Conservation (phyloP, 169 alveolate genomes). For the Cryptosporidium andersoni region DNA sequence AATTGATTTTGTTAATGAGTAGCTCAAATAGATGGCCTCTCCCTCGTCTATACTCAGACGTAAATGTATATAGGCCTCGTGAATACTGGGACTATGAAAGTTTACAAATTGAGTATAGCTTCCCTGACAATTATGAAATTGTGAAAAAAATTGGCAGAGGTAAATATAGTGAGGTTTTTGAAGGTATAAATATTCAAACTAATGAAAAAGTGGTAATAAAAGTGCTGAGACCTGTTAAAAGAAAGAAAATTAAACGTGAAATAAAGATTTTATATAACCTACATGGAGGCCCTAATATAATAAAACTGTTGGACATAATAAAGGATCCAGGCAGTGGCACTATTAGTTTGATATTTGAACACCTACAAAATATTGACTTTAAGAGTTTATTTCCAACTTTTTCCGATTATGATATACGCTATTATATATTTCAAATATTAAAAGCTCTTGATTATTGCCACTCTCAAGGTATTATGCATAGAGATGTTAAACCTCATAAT, state of each 20-base stretch:
- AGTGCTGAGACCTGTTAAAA: slow-evolving; percentile 96
- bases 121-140: slow-evolving; percentile 92
- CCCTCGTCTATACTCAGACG: slow-evolving; percentile 84
- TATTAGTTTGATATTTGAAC: slow-evolving; percentile 92
- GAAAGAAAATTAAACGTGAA: slow-evolving; percentile 96
- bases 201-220: slow-evolving; percentile 91
- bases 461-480: slow-evolving; percentile 98
- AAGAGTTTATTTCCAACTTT: slow-evolving; percentile 93
- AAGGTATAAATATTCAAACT: slow-evolving; percentile 85
- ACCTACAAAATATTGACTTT: slow-evolving; percentile 89
- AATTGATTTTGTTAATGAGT: background rate
- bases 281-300: slow-evolving; percentile 95
- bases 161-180: slow-evolving; percentile 97
- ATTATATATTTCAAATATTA: slow-evolving; percentile 91
- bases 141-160: slow-evolving; percentile 98
- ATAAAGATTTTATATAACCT: slow-evolving; percentile 93
- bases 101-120: slow-evolving; percentile 79
- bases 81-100: slow-evolving; percentile 93
- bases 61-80: slow-evolving; percentile 80
- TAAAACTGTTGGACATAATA: slow-evolving; percentile 92
- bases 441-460: slow-evolving; percentile 97
- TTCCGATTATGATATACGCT: slow-evolving; percentile 92
- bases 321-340: slow-evolving; percentile 95
- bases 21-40: slow-evolving; percentile 62
- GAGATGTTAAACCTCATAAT: slow-evolving; percentile 96